phyloP scores from a whole-genome alignment of 306 rosid species.

The Cyamopsis tetragonoloba region DNA sequence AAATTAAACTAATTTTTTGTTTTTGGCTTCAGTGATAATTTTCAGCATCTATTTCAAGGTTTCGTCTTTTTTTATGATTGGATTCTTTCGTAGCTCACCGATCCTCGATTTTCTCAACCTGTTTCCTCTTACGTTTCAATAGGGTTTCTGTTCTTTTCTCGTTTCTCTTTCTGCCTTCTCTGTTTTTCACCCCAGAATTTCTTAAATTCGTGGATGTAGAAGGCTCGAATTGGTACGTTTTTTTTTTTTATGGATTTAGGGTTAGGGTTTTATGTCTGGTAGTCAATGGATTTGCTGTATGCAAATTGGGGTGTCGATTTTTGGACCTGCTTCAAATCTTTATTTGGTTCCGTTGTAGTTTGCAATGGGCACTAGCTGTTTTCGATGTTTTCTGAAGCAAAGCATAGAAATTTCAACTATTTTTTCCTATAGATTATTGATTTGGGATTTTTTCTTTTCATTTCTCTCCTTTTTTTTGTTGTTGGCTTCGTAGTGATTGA shows the following conservation, averaged over 20 bases:
- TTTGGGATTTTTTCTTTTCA: slow-evolving; percentile 7
- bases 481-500: slow-evolving; percentile 29
- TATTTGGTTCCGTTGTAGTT: neutral
- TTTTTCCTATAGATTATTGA: slow-evolving; percentile 12
- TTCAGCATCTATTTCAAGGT: slow-evolving; percentile 49
- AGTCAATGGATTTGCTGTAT: slow-evolving; percentile 29
- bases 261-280: slow-evolving; percentile 52
- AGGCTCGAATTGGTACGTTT: slow-evolving; percentile 38
- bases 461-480: neutral
- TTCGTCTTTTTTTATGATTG: slow-evolving; percentile 46
- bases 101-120: slow-evolving; percentile 60
- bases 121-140: slow-evolving; percentile 28
- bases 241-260: slow-evolving; percentile 35
- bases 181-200: slow-evolving; percentile 13
- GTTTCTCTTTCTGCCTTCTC: neutral
- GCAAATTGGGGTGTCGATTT: slow-evolving; percentile 30
- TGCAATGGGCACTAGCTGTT: slow-evolving; percentile 13
- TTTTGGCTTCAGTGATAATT: slow-evolving; percentile 22
- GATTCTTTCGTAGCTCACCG: slow-evolving; percentile 62
- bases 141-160: slow-evolving; percentile 48
- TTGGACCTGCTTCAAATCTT: slow-evolving; percentile 16
- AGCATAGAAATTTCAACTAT: neutral
- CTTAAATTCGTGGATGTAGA: slow-evolving; percentile 32
- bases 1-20: neutral
- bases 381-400: slow-evolving; percentile 10